Evolutionary conservation across 768 basidiomycete genomes (phyloP).

Genomic region (Termitomyces sp.): DNA sequence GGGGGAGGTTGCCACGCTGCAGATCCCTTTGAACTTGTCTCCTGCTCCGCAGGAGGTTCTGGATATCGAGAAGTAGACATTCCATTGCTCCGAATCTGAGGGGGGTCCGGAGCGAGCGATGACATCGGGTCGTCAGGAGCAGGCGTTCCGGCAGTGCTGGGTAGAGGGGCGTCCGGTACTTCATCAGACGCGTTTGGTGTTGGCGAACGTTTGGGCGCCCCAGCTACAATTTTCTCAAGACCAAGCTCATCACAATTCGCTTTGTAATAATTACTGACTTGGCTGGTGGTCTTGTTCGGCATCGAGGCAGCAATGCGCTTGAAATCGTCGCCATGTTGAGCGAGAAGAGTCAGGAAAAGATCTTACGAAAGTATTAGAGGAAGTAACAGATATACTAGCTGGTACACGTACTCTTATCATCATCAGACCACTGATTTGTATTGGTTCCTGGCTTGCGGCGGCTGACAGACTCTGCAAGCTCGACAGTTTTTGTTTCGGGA

Average conservation of each 20-base stretch:
- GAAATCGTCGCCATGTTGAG: constrained; percentile 64
- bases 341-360: constrained; percentile 52
- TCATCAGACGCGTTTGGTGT: constrained; percentile 23
- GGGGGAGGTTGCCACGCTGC: neutral
- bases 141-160: constrained; percentile 18
- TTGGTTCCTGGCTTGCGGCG: constrained; percentile 17
- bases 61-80: neutral
- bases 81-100: neutral
- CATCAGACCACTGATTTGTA: constrained; percentile 52
- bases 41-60: neutral
- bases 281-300: constrained; percentile 60
- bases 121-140: constrained; percentile 18
- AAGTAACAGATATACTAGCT: neutral
- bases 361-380: constrained; percentile 23
- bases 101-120: constrained; percentile 11
- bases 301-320: constrained; percentile 66
- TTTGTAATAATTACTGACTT: constrained; percentile 53
- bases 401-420: constrained; percentile 54
- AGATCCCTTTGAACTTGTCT: constrained; percentile 1
- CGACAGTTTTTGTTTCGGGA: constrained; percentile 26
- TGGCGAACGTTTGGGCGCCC: constrained; percentile 39
- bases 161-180: constrained; percentile 20
- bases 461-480: constrained; percentile 19
- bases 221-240: constrained; percentile 36
- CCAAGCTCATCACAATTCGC: constrained; percentile 37